Evolutionary conservation across 495 filamentous ascomycete genomes (phyloP).

Genomic region (Penicillium canescens): DNA sequence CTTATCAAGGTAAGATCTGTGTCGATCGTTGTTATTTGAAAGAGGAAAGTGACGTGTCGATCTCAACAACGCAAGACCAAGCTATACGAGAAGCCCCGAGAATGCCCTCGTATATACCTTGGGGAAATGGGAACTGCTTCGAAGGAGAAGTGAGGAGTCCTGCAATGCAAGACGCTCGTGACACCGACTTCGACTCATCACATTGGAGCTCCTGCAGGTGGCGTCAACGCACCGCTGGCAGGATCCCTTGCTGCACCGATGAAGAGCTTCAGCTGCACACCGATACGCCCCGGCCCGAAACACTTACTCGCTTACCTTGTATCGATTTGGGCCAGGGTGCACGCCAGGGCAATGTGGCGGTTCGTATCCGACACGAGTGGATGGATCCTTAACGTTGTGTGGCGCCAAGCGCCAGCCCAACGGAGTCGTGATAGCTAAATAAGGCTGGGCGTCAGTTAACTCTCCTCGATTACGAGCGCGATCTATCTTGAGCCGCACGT

Average conservation of each 20-base stretch:
- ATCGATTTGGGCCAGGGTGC: constrained; percentile 14
- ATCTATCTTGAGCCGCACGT: constrained; percentile 4
- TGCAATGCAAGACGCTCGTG: too few species aligned
- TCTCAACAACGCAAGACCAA: too few species aligned
- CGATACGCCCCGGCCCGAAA: constrained; percentile 8
- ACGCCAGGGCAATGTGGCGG: constrained; percentile 18
- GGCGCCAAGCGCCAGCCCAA: neutral
- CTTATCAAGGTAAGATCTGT: too few species aligned
- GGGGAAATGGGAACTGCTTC: too few species aligned
- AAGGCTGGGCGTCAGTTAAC: neutral
- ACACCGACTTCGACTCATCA: too few species aligned
- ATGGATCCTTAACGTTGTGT: constrained; percentile 4
- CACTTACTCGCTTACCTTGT: constrained; percentile 25
- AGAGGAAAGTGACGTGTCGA: too few species aligned
- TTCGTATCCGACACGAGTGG: constrained; percentile 18
- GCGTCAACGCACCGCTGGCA: neutral
- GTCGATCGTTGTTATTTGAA: too few species aligned
- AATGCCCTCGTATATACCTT: too few species aligned
- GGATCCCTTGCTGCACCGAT: neutral
- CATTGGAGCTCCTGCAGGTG: neutral
- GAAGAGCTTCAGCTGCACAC: neutral
- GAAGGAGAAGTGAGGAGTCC: too few species aligned
- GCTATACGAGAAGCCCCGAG: too few species aligned
- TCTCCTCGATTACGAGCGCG: neutral
- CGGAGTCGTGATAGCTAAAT: neutral